Conservation (phyloP, 345 rosid species). For the Kernera saxatilis region DNA sequence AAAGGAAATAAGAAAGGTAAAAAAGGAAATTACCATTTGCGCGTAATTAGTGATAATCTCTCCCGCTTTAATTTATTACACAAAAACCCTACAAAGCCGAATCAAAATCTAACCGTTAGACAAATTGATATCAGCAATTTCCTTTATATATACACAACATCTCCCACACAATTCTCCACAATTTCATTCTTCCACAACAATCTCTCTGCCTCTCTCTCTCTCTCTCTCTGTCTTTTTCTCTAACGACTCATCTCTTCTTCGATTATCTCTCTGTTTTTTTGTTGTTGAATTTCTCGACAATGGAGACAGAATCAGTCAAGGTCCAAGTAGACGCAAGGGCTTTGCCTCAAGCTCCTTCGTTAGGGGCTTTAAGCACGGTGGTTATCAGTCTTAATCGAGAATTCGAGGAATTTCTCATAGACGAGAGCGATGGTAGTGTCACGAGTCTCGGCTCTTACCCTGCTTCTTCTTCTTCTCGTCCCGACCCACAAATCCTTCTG, state of each 20-base stretch:
- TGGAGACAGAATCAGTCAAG: background rate
- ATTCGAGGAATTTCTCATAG: background rate
- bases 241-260: background rate
- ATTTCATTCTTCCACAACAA: background rate
- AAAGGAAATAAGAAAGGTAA: background rate
- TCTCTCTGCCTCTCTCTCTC: background rate
- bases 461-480: background rate
- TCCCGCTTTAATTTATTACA: no score
- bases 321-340: background rate
- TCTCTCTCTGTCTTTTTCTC: no score
- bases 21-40: no score
- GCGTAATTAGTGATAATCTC: no score
- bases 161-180: background rate
- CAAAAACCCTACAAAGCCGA: no score
- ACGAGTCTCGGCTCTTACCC: background rate
- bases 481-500: background rate
- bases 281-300: background rate
- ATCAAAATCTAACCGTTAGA: no score
- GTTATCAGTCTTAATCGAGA: background rate
- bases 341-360: background rate
- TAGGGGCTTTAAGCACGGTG: background rate
- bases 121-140: no score
- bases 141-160: no score
- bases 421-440: background rate
- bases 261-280: background rate